Base-by-base conservation (phyloP, 768 basidiomycete genomes). In the Russula brevipes region DNA sequence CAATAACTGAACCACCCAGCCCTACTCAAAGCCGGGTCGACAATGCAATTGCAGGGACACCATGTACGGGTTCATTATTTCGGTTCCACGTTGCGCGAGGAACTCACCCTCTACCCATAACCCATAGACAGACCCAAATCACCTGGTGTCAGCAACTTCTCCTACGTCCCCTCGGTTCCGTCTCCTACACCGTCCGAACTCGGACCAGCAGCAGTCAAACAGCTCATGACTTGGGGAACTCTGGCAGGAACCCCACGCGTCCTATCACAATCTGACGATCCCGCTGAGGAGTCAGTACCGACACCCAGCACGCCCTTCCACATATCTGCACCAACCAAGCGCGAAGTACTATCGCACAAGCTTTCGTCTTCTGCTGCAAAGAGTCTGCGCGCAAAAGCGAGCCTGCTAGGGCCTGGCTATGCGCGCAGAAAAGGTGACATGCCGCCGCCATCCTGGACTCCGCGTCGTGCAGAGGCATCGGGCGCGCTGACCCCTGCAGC, bases 151-250 rank as follows among this genome's bases (percentile, higher is more conserved):
- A 77, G 77, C 63, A 80, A 79, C 12, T 93, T 91, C 72, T 79
- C 87, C 3, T 85, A 97, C 19, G 87, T 99, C 24, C 87, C 93
- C 14, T 84, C 85, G 59, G 74, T 96, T 10, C 96, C 97, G 3
- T 92, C 94, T 0, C 94, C 94, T 1, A 90, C 89, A 7, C 87
- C 94, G 0, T 81, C 85, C 5, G 80, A 91, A 69, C 82, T 98
- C 51, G 91, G 91, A 0, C 84, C 94, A 2, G 77, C 80, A 5
- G 89, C 91, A 1, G 81, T 98, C 56, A 93, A 94, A 70, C 88
- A 98, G 68, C 82, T 99, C 16, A 94, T 98, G 89, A 99, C 97
- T 12, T 95, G 93, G 94, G 97, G 97, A 2, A 94, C 93, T 12
- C 79, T 98, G 30, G 85, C 87, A 66, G 88, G 91, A 16, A 98